Base-by-base conservation (phyloP, 495 filamentous ascomycete species). In the Lichina pygmaea region DNA sequence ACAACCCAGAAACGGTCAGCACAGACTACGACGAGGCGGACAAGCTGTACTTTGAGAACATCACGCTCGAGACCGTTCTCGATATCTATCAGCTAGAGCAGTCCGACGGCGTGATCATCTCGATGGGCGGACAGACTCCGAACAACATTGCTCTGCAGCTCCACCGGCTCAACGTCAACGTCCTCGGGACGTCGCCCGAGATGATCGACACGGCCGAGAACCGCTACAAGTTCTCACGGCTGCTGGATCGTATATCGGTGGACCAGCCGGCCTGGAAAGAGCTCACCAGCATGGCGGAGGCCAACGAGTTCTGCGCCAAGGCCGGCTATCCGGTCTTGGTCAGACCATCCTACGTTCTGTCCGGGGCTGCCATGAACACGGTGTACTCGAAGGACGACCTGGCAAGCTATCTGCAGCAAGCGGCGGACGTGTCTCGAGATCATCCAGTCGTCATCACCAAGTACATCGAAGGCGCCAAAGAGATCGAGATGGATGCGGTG, bases 121-220 rank as follows among this genome's bases (percentile, higher is more conserved):
- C 86, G 33, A 93, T 97, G 86, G 86, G 86, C 59, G 89, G 89
- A 34, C 89, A 95, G 57, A 93, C 85, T 10, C 86, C 89, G 1
- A 95, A 97, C 67, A 97, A 97, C 65, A 95, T 95, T 52, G 86
- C 89, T 16, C 67, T 95, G 45, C 82, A 81, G 0, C 68, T 95
- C 24, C 75, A 83, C 50, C 79, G 86, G 37, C 66, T 86, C 12
- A 89, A 92, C 41, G 81, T 93, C 52, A 84, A 81, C 60, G 77
- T 97, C 15, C 66, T 93, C 0, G 89, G 89, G 51, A 97, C 89
- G 2, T 93, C 89, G 0, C 89, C 89, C 33, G 86, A 97, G 58
- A 94, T 94, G 89, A 97, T 97, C 55, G 89, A 97, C 53, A 81
- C 73, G 33, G 89, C 89, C 9, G 89, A 97, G 62, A 97, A 97